Conservation (phyloP, 2,329 filamentous ascomycete species). For the Diaporthe citri region DNA sequence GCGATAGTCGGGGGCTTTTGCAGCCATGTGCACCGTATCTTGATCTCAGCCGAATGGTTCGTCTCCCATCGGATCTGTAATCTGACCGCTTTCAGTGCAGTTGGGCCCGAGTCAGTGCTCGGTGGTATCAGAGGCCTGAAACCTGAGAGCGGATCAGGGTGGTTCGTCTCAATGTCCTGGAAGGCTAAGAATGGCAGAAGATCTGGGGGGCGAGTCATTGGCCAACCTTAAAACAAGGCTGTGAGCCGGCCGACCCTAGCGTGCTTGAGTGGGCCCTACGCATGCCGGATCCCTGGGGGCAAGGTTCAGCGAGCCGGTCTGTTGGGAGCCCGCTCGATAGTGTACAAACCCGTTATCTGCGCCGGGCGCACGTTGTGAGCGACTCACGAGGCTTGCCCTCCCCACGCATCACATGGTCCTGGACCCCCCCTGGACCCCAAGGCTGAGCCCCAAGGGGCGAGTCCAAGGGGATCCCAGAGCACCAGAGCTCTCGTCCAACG, state of each 20-base stretch:
- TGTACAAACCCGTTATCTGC: background rate
- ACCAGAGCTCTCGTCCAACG: slow-evolving; percentile 7
- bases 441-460: slow-evolving; percentile 20
- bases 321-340: slow-evolving; percentile 4
- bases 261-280: background rate
- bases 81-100: background rate
- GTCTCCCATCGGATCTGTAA: background rate
- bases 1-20: background rate
- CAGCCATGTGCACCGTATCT: slow-evolving; percentile 10
- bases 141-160: slow-evolving; percentile 22
- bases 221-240: slow-evolving; percentile 27
- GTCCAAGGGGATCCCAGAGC: background rate
- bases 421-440: slow-evolving; percentile 1
- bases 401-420: slow-evolving; percentile 23
- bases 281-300: background rate
- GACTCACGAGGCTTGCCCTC: slow-evolving; percentile 5
- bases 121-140: slow-evolving; percentile 22
- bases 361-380: slow-evolving; percentile 4
- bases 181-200: slow-evolving; percentile 25
- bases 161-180: slow-evolving; percentile 25
- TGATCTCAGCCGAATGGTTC: background rate
- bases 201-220: slow-evolving; percentile 30
- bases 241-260: slow-evolving; percentile 17
- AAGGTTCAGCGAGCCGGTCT: slow-evolving; percentile 7
- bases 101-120: slow-evolving; percentile 9